A percentile compares a stretch with the other conserved stretches of the same genome.
phyloP scores from a whole-genome alignment of 1,284 basidiomycete genomes.

The Ceratobasidium theobromae region DNA sequence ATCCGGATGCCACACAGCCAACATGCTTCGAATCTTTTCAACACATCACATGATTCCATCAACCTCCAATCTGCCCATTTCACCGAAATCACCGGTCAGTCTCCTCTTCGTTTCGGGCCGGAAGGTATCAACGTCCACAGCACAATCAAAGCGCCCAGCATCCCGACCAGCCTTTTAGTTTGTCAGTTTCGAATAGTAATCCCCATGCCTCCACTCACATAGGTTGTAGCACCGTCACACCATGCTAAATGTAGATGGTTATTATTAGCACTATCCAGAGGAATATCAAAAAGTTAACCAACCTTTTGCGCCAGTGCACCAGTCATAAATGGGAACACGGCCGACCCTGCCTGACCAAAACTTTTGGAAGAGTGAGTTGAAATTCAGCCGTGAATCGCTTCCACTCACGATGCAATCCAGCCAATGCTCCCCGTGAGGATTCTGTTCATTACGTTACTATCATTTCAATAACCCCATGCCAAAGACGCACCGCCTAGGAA shows the following conservation, averaged over 20 bases:
- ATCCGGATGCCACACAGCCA: no score
- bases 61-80: no score
- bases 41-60: no score
- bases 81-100: not conserved
- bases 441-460: not conserved
- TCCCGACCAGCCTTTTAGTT: conserved; percentile 27
- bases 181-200: not conserved
- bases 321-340: conserved; percentile 40
- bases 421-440: conserved; percentile 40
- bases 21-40: no score
- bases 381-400: not conserved
- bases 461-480: not conserved
- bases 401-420: conserved; percentile 39
- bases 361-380: conserved; percentile 28
- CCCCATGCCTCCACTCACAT: conserved; percentile 22
- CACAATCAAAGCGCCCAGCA: conserved; percentile 18
- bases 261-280: not conserved
- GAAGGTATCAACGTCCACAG: conserved; percentile 24
- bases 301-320: conserved; percentile 29
- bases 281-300: not conserved
- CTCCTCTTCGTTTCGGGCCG: conserved; percentile 1
- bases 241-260: conserved; percentile 2
- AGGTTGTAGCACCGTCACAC: conserved; percentile 33
- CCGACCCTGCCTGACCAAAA: conserved; percentile 40
- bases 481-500: conserved; percentile 38